A percentile compares a stretch with the other conserved stretches of the same genome.
Evolutionary conservation across 2,329 filamentous ascomycete species (phyloP).

Genomic region (Juglanconis sp.): DNA sequence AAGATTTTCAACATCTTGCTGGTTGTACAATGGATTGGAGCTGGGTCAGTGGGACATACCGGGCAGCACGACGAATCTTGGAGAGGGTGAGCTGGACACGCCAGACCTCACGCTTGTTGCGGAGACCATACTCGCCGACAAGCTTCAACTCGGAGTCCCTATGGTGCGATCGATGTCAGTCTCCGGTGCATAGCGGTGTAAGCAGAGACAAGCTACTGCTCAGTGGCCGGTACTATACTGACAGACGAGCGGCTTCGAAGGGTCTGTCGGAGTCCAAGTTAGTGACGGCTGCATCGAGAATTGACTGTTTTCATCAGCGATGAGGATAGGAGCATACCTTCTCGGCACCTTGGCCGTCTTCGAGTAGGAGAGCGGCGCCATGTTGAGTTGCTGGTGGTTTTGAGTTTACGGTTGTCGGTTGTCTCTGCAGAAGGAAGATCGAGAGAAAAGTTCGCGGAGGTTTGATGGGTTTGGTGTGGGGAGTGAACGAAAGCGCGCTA

Average conservation of each 20-base stretch:
- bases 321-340: slow-evolving; percentile 19
- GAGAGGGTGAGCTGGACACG: slow-evolving; percentile 98
- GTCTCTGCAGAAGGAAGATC: background rate
- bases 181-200: slow-evolving; percentile 77
- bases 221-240: slow-evolving; percentile 93
- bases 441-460: slow-evolving; percentile 5
- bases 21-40: background rate
- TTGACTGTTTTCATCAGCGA: background rate
- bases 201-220: slow-evolving; percentile 96
- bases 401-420: slow-evolving; percentile 2
- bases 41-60: slow-evolving; percentile 57
- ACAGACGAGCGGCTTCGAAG: slow-evolving; percentile 99
- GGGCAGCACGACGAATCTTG: slow-evolving; percentile 99
- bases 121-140: slow-evolving; percentile 99
- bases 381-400: slow-evolving; percentile 27
- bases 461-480: slow-evolving; percentile 1
- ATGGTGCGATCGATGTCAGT: slow-evolving; percentile 59
- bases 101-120: slow-evolving; percentile 99
- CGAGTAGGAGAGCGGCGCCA: slow-evolving; percentile 72
- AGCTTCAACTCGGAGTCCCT: slow-evolving; percentile 99
- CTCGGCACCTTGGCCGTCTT: slow-evolving; percentile 98
- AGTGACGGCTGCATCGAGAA: background rate
- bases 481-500: background rate
- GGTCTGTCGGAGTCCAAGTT: slow-evolving; percentile 62
- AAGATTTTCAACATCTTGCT: background rate